phyloP scores from a whole-genome alignment of 768 basidiomycete species.

The Boletus rubroflammeus region DNA sequence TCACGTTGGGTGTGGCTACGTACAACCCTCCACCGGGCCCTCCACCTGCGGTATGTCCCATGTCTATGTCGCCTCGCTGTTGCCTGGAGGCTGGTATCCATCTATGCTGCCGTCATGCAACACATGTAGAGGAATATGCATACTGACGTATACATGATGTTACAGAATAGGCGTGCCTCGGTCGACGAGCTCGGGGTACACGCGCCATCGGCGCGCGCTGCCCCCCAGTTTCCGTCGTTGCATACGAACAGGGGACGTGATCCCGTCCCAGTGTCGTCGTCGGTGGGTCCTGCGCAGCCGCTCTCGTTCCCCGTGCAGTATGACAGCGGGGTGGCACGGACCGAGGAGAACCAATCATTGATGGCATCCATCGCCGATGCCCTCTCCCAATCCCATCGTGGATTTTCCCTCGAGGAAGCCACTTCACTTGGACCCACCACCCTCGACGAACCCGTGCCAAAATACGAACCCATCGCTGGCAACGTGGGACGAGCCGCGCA shows the following conservation, averaged over 20 bases:
- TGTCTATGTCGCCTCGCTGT: conserved; percentile 15
- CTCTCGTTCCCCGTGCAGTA: conserved; percentile 6
- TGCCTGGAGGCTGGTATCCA: conserved; percentile 16
- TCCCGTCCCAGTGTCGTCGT: conserved; percentile 14
- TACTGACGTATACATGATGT: conserved; percentile 10
- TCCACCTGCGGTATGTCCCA: conserved; percentile 17
- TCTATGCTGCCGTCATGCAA: conserved; percentile 9
- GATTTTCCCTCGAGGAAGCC: conserved; percentile 24
- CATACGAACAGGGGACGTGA: conserved; percentile 44
- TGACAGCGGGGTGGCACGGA: conserved; percentile 4
- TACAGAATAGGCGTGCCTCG: conserved; percentile 20
- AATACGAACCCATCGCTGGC: conserved; percentile 31
- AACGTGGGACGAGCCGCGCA: background rate
- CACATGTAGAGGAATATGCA: conserved; percentile 4
- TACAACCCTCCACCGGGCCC: conserved; percentile 11
- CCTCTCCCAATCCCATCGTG: conserved; percentile 27
- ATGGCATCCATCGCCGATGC: conserved; percentile 40
- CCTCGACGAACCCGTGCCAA: conserved; percentile 36
- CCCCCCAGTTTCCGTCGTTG: conserved; percentile 60
- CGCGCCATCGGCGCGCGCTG: background rate
- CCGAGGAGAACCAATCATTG: conserved; percentile 31
- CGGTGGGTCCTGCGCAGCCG: conserved; percentile 1
- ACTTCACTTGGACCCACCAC: conserved; percentile 14
- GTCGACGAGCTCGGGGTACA: conserved; percentile 29
- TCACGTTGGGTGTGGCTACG: conserved; percentile 19